Conservation (phyloP, 345 rosid species). For the Bruguiera sexangula region DNA sequence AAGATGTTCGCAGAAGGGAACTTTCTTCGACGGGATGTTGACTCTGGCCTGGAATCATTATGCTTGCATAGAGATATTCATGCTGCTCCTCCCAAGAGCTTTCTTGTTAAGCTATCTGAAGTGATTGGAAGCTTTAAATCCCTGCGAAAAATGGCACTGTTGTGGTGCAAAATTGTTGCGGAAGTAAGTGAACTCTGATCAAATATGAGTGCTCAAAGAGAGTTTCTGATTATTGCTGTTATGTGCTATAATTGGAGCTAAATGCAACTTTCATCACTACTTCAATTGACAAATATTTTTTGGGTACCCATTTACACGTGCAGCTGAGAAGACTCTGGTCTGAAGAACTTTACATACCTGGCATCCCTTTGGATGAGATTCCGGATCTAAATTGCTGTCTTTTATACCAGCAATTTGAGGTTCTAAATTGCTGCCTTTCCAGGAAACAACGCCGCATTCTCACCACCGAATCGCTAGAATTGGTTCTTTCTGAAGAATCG, state of each 20-base stretch:
- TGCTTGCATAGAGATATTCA: slow-evolving; percentile 73
- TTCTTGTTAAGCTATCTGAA: slow-evolving; percentile 84
- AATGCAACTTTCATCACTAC: not conserved
- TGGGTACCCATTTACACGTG: slow-evolving; percentile 21
- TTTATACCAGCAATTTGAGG: slow-evolving; percentile 81
- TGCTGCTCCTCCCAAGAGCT: slow-evolving; percentile 75
- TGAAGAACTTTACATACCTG: slow-evolving; percentile 69
- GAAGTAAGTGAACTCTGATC: slow-evolving; percentile 55
- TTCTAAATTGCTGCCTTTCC: slow-evolving; percentile 83
- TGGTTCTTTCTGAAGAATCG: slow-evolving; percentile 47
- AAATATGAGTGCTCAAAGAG: not conserved
- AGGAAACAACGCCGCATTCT: slow-evolving; percentile 57
- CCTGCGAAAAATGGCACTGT: slow-evolving; percentile 65
- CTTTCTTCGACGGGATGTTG: slow-evolving; percentile 68
- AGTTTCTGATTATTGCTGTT: too few species aligned
- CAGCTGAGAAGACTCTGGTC: slow-evolving; percentile 84
- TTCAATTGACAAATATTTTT: slow-evolving; percentile 22
- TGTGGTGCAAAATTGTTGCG: slow-evolving; percentile 77
- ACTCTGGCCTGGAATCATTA: slow-evolving; percentile 43
- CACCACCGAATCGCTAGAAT: slow-evolving; percentile 69
- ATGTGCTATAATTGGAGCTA: slow-evolving; percentile 1
- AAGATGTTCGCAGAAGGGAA: slow-evolving; percentile 74
- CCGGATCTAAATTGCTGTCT: slow-evolving; percentile 89
- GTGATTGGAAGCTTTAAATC: slow-evolving; percentile 86
- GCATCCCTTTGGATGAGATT: slow-evolving; percentile 63